Base-by-base conservation (phyloP, 192 early-diverging fungal species). In the Backusella sp. region DNA sequence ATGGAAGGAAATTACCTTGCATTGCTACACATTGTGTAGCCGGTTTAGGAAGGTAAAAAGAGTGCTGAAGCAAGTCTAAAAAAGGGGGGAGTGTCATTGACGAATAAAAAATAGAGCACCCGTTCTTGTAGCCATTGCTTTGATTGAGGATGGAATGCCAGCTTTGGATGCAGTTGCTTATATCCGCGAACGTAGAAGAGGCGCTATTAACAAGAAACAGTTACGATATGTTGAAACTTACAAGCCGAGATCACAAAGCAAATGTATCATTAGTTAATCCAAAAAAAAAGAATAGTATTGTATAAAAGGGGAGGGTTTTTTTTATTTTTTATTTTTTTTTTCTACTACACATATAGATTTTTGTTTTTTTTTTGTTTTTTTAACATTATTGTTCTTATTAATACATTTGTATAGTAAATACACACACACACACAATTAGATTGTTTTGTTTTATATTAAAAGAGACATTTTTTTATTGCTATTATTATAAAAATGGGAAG, bases 1-100 rank as follows among this genome's bases (percentile, higher is more conserved):
- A 41, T 35, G 30, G 36, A 26, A 53, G n/a, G 52, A 30, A 73
- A 23, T 36, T 62, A 53, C 39, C 78, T 3, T 76, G 82, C n/a
- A 88, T 90, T 80, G 93, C 90, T 14, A 88, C 90, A 41, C 93
- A 94, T 76, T 94, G 93, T 81, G 92, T 94, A 15, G 93, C 93
- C 26, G 93, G 93, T 9, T 83, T 94, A 30, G 93, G 93, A 77
- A 84, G 90, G 90, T 91, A 79, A 75, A 34, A 14, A n/a, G n/a
- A 9, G 14, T 7, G 44, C 3, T 14, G 12, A 17, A 12, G 44
- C 14, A 14, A 17, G 44, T 46, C 8, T 12, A 21, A 23, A 8
- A 53, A n/a, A 23, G 19, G 7, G 21, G 19, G 7, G 17, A 8
- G 28, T 21, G 30, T 3, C 30, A 21, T 21, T 53, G n/a, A 53